Conservation (phyloP, 1,139 yeast genomes). For the Wickerhamomyces sp. region DNA sequence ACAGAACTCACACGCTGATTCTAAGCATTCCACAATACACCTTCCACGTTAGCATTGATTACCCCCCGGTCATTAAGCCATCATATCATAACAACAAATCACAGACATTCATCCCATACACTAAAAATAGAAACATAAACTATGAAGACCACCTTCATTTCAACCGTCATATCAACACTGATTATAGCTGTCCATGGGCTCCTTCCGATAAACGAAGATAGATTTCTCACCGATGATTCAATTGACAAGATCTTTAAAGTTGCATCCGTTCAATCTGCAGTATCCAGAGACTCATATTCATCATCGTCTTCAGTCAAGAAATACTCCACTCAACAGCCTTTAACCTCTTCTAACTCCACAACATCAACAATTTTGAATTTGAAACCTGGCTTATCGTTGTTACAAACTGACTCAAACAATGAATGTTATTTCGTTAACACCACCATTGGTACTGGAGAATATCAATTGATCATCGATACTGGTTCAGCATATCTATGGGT, state of each 20-base stretch:
- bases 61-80: no score
- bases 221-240: neutral
- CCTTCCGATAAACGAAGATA: neutral
- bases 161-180: neutral
- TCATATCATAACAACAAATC: no score
- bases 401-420: conserved; percentile 25
- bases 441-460: conserved; percentile 34
- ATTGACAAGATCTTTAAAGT: neutral
- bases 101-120: neutral
- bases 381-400: conserved; percentile 23
- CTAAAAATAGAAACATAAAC: neutral
- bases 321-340: no score
- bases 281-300: neutral
- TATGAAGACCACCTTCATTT: neutral
- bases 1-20: no score
- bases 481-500: conserved; percentile 67
- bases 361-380: conserved; percentile 15
- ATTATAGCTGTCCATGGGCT: neutral
- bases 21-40: no score
- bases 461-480: conserved; percentile 55
- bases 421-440: conserved; percentile 33
- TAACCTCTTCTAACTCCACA: neutral
- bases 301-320: neutral
- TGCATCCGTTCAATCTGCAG: neutral
- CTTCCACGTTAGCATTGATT: no score